Percentiles rank a stretch among this genome's conserved stretches.
Evolutionary conservation across 2,329 filamentous ascomycete genomes (phyloP).

Genomic region (Neurospora sp.): DNA sequence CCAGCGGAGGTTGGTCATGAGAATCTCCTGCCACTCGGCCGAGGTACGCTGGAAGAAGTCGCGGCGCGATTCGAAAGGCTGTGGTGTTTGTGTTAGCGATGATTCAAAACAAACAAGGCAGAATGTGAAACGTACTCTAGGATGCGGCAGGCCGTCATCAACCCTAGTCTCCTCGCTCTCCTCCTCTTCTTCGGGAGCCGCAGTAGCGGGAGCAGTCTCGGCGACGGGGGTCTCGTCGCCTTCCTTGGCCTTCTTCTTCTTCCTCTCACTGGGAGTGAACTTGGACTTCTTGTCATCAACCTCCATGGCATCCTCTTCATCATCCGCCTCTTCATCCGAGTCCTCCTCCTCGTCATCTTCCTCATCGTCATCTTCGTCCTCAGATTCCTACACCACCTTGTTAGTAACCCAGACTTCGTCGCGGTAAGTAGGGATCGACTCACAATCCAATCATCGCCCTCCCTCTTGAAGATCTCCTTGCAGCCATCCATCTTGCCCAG

Average conservation of each 20-base stretch:
- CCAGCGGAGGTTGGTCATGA: conserved; percentile 66
- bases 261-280: conserved; percentile 44
- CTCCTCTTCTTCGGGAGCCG: conserved; percentile 33
- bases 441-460: conserved; percentile 77
- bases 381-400: conserved; percentile 36
- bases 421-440: conserved; percentile 22
- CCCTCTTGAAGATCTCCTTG: conserved; percentile 78
- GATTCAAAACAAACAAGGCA: neutral
- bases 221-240: conserved; percentile 10
- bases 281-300: conserved; percentile 27
- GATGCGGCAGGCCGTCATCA: conserved; percentile 68
- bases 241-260: conserved; percentile 5
- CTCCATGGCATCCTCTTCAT: conserved; percentile 25
- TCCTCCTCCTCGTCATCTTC: conserved; percentile 47
- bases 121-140: conserved; percentile 33
- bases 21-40: conserved; percentile 79
- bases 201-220: conserved; percentile 10
- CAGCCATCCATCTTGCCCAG: conserved; percentile 92
- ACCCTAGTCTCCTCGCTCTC: conserved; percentile 41
- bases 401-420: conserved; percentile 1
- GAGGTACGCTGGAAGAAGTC: conserved; percentile 89
- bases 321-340: conserved; percentile 30
- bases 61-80: conserved; percentile 81
- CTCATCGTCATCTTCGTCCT: conserved; percentile 50
- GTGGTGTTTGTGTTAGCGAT: conserved; percentile 22